phyloP scores from a whole-genome alignment of 139 green algal species.

The Picochlorum sp. region DNA sequence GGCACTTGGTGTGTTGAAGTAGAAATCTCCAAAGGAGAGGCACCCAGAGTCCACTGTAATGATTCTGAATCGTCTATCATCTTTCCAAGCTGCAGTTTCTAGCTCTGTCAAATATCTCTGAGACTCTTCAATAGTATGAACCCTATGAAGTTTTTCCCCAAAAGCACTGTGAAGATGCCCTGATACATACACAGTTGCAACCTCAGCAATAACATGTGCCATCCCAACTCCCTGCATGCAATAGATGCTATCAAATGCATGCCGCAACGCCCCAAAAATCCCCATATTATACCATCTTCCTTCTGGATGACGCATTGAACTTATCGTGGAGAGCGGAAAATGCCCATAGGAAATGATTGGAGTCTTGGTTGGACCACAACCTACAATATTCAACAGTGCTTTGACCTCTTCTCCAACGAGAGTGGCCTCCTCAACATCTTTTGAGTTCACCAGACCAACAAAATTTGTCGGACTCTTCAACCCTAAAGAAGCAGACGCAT shows the following conservation, averaged over 20 bases:
- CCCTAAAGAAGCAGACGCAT: conserved; percentile 41
- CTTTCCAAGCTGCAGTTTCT: conserved; percentile 57
- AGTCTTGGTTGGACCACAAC: not conserved
- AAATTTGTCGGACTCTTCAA: conserved; percentile 59
- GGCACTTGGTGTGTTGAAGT: conserved; percentile 26
- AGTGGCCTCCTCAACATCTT: not conserved
- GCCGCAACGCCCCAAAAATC: conserved; percentile 7
- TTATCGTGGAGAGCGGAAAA: conserved; percentile 46
- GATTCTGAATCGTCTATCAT: conserved; percentile 46
- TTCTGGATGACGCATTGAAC: conserved; percentile 3
- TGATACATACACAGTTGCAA: conserved; percentile 36
- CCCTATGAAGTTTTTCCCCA: conserved; percentile 41
- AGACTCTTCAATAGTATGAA: conserved; percentile 24
- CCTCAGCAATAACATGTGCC: conserved; percentile 1
- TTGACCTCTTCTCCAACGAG: conserved; percentile 6
- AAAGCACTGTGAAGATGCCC: conserved; percentile 64
- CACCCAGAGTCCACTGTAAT: conserved; percentile 29
- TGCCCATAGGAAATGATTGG: conserved; percentile 48
- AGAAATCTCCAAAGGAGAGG: conserved; percentile 43
- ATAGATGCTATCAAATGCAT: conserved; percentile 4
- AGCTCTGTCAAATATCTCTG: conserved; percentile 40
- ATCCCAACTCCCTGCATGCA: conserved; percentile 1
- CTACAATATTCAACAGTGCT: conserved; percentile 2
- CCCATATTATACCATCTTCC: not conserved
- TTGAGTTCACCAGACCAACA: conserved; percentile 26